phyloP scores from a whole-genome alignment of 352 stramenopile species.

The Phytopythium montanum region DNA sequence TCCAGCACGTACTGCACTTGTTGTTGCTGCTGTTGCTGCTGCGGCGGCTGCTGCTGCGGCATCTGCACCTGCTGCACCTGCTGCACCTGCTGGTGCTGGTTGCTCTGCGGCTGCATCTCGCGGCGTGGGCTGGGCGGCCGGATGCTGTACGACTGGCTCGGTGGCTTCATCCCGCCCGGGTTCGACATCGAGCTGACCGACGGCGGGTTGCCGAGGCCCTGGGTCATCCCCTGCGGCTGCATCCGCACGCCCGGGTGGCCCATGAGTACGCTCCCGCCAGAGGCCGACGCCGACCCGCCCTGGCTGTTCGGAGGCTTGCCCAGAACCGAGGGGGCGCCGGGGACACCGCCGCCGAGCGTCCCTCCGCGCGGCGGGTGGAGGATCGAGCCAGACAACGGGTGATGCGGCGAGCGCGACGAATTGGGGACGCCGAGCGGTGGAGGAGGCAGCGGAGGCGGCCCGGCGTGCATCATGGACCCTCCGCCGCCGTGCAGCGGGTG shows the following conservation, averaged over 20 bases:
- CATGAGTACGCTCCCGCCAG: slow-evolving; percentile 34
- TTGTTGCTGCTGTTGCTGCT: slow-evolving; percentile 16
- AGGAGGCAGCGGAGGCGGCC: slow-evolving; percentile 54
- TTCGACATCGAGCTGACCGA: slow-evolving; percentile 27
- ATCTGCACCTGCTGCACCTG: slow-evolving; percentile 42
- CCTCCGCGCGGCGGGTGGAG: slow-evolving; percentile 57
- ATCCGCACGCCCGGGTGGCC: slow-evolving; percentile 54
- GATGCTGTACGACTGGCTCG: slow-evolving; percentile 26
- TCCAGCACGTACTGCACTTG: slow-evolving; percentile 53
- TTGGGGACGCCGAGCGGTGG: slow-evolving; percentile 46
- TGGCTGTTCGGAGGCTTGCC: slow-evolving; percentile 40
- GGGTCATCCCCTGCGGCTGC: slow-evolving; percentile 41
- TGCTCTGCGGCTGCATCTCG: slow-evolving; percentile 30
- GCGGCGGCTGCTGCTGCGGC: slow-evolving; percentile 35
- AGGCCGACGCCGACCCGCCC: slow-evolving; percentile 15
- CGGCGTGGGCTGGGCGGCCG: slow-evolving; percentile 42
- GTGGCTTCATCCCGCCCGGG: slow-evolving; percentile 25
- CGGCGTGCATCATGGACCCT: slow-evolving; percentile 49
- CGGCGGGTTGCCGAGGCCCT: slow-evolving; percentile 32
- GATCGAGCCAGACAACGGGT: slow-evolving; percentile 63
- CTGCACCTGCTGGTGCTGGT: slow-evolving; percentile 27
- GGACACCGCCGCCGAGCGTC: slow-evolving; percentile 22
- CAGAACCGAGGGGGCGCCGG: slow-evolving; percentile 43
- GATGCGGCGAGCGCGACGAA: slow-evolving; percentile 55
- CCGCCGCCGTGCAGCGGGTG: slow-evolving; percentile 69